Evolutionary conservation across 2,329 filamentous ascomycete genomes (phyloP), one percentile per base, ranked within the genome.

Genomic region (Gremmenia infestans): DNA sequence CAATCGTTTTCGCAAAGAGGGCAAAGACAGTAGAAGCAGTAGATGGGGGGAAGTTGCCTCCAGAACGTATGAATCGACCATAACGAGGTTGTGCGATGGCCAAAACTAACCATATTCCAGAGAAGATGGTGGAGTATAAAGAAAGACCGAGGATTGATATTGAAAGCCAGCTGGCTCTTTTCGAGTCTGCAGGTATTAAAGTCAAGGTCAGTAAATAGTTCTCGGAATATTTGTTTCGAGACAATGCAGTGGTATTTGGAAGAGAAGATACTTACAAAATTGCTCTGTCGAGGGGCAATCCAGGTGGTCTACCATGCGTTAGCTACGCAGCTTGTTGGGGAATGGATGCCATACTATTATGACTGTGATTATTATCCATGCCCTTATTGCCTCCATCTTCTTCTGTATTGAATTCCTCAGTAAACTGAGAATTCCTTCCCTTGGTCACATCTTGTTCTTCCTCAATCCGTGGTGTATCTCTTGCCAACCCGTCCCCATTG

Each of bases 1-100:
- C 89, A 48, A 91, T 88, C 0, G 86, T 81, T 70, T 91, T 92
- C 5, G 88, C 87, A 35, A 90, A 73, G 2, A 89, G 71, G 0
- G 87, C 80, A 12, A 82, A 83, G 0, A 91, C 65, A 0, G 88
- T 70, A 1, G 82, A 84, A 0, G 88, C 88, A 1, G 82, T 85
- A 0, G 83, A 78, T 0, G 84, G 82, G 0, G 74, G 73, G 14
- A 91, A 64, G 0, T 67, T 63, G 7, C 77, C 76, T 9, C 77
- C 23, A 7, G 74, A 77, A 7, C 76, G 76, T 47, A 91, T 83
- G 2, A 63, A 69, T 6, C 72, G 73, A 7, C 84, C 83, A 70
- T 82, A 91, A 56, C 80, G 73, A 0, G 86, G 86, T 53, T 83
- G 82, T 1, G 74, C 66, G 11, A 88, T 71, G 0, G 87, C 82